phyloP scores from a whole-genome alignment of 805 yeast species.

The Hanseniaspora occidentalis region DNA sequence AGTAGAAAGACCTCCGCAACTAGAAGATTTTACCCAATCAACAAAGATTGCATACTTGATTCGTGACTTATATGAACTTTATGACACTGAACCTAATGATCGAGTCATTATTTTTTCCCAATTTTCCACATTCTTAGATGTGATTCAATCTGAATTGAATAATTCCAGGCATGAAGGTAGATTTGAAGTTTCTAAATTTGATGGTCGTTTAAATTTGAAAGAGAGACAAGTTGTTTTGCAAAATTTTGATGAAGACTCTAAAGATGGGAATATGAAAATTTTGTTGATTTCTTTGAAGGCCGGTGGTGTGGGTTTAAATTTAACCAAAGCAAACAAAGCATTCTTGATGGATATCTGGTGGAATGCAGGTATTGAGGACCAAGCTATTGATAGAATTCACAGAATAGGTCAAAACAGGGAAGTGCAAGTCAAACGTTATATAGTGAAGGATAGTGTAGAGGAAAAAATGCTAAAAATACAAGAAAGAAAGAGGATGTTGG shows the following conservation, averaged over 20 bases:
- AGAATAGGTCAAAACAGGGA: constrained; percentile 80
- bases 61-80: constrained; percentile 41
- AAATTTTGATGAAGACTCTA: constrained; percentile 45
- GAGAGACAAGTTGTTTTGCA: constrained; percentile 53
- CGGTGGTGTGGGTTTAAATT: constrained; percentile 89
- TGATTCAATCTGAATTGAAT: constrained; percentile 45
- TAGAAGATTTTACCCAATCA: constrained; percentile 40
- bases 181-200: constrained; percentile 49
- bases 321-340: constrained; percentile 90
- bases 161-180: constrained; percentile 34
- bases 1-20: constrained; percentile 14
- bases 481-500: constrained; percentile 60
- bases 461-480: constrained; percentile 80
- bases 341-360: constrained; percentile 91
- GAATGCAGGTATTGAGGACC: constrained; percentile 96
- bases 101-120: constrained; percentile 79
- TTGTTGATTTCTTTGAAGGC: constrained; percentile 78
- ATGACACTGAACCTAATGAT: constrained; percentile 41
- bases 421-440: constrained; percentile 64
- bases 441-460: constrained; percentile 67
- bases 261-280: constrained; percentile 28
- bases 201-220: constrained; percentile 71
- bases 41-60: constrained; percentile 59
- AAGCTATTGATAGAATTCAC: constrained; percentile 93
- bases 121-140: constrained; percentile 53